Evolutionary conservation across 768 basidiomycete species (phyloP), one percentile per base, ranked within the genome.

Genomic region (Russula abietina): DNA sequence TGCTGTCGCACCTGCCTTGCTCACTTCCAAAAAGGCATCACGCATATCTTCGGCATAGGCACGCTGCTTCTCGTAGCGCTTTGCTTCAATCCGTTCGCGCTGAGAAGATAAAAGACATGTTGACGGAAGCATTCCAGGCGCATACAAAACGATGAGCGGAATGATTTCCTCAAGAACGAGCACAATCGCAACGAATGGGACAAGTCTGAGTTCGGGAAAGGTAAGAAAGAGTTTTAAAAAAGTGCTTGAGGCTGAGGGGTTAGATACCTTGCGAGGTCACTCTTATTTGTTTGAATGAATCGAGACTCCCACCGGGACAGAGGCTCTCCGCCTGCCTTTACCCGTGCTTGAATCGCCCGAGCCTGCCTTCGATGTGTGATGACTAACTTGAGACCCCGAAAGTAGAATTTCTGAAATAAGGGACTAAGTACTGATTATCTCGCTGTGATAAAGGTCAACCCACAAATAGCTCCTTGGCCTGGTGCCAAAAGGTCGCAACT

Each of bases 81-180:
- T 78, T 72, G 79, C n/a, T 71, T 78, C 70, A 75, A 87, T 78
- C 75, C 93, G 75, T 76, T 87, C 71, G 41, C 80, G 83, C 75
- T 94, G 92, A 14, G 88, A 85, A 1, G 92, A 89, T 6, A 94
- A 81, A 59, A 93, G 80, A 70, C 91, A 93, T 0, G 92, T 93
- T 3, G 91, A 93, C 0, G 92, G 92, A 30, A 94, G 83, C 76
- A 91, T 80, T 70, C 81, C 83, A 2, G 92, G 92, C n/a, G 83
- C 85, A 69, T 90, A 93, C 64, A 94, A 82, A 30, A 90, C 90
- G 65, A 93, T 82, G 65, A 94, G 79, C 17, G 92, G 92, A 59
- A 94, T 82, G 38, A 88, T 71, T 73, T 94, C 92, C 72, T 94
- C 92, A 1, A 91, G 76, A 16, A 93, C 71, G 30, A 90, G 71